These are phyloP conservation scores for Heracleum sosnowskyi DNA, from an alignment of 129 eudicot species.

Conservation along the genomic window DNA sequence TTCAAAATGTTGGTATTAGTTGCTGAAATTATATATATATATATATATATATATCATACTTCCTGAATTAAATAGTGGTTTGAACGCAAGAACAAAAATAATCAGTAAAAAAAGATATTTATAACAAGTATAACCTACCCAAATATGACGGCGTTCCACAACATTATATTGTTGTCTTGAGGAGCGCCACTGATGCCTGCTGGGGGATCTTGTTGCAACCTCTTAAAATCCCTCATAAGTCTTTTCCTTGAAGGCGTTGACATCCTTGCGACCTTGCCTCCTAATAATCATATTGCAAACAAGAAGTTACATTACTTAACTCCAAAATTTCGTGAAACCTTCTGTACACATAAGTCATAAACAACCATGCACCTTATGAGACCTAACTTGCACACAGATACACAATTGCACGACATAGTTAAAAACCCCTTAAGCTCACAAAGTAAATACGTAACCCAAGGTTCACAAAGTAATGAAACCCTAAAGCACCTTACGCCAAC, in stretches of 20 bases:
- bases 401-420: background rate
- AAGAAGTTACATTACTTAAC: background rate
- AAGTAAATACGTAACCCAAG: background rate
- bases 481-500: background rate
- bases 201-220: conserved; percentile 1
- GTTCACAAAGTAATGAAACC: background rate
- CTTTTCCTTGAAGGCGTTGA: conserved; percentile 4
- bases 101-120: background rate
- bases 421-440: background rate
- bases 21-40: background rate
- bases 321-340: background rate
- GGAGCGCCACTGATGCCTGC: background rate
- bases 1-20: background rate
- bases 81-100: background rate
- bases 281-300: conserved; percentile 7
- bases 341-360: background rate
- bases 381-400: background rate
- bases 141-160: conserved; percentile 1
- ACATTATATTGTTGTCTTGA: background rate
- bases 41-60: background rate
- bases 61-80: background rate
- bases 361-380: background rate
- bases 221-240: conserved; percentile 6
- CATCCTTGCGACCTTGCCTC: conserved; percentile 20
- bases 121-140: background rate